phyloP scores from a whole-genome alignment of 1,139 yeast genomes.

The Pichia sp. region DNA sequence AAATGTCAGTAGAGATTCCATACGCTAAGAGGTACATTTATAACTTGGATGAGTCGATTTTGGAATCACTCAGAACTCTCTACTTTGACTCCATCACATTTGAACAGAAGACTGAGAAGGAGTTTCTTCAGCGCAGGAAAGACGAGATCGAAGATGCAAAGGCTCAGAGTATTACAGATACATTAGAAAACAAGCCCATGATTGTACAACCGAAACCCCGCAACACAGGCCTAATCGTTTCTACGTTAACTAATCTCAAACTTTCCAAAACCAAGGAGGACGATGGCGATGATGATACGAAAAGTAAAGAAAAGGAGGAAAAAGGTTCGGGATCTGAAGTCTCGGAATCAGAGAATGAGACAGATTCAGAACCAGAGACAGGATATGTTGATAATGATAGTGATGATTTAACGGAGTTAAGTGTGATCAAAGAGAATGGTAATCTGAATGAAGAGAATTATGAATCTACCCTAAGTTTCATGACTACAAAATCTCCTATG shows the following conservation, averaged over 20 bases:
- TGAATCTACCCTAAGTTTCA: constrained; percentile 43
- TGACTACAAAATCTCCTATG: constrained; percentile 63
- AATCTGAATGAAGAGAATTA: constrained; percentile 24
- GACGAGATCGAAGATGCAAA: constrained; percentile 21
- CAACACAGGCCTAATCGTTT: not conserved
- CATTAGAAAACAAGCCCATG: not conserved
- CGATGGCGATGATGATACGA: not conserved
- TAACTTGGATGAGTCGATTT: constrained; percentile 41
- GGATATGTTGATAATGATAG: constrained; percentile 34
- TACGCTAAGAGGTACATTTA: constrained; percentile 47
- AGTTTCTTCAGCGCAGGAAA: constrained; percentile 18
- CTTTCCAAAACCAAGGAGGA: constrained; percentile 42
- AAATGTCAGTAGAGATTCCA: constrained; percentile 28
- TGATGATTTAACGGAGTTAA: not conserved
- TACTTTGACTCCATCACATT: constrained; percentile 51
- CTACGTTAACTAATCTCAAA: constrained; percentile 9
- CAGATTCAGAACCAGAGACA: constrained; percentile 29
- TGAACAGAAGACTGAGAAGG: constrained; percentile 27
- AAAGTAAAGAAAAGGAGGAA: constrained; percentile 43
- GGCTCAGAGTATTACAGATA: not conserved
- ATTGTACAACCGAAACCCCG: constrained; percentile 13
- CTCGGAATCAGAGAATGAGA: constrained; percentile 32
- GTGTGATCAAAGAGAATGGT: not conserved
- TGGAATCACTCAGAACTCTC: constrained; percentile 49
- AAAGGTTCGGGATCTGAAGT: constrained; percentile 55